phyloP scores from a whole-genome alignment of 2,329 filamentous ascomycete species.

The Aureobasidium pullulans region DNA sequence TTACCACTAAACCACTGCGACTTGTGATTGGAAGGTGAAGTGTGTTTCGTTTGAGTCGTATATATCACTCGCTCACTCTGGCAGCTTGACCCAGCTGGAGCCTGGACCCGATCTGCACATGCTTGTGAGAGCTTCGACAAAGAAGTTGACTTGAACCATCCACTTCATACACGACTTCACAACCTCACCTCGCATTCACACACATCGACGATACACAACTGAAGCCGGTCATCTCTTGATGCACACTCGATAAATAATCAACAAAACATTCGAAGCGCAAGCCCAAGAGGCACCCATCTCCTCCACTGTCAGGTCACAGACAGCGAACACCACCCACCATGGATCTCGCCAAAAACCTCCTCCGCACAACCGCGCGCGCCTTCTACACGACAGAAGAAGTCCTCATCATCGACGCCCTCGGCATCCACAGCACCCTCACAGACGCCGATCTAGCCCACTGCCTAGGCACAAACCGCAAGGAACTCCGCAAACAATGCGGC shows the following conservation, averaged over 20 bases:
- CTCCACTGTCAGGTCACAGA: background rate
- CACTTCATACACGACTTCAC: background rate
- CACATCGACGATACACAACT: background rate
- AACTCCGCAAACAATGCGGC: conserved; percentile 82
- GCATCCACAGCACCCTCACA: conserved; percentile 66
- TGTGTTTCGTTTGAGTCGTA: too few relatives aligned
- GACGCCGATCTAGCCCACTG: conserved; percentile 83
- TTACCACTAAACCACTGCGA: conserved; percentile 15
- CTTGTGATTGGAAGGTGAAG: background rate
- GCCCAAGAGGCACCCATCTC: background rate
- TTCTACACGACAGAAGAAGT: conserved; percentile 84
- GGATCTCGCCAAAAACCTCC: conserved; percentile 66
- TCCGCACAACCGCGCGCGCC: conserved; percentile 77
- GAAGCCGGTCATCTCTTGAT: background rate
- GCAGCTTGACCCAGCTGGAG: background rate
- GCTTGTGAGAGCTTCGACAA: background rate
- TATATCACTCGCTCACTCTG: background rate
- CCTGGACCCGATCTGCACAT: background rate
- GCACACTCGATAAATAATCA: background rate
- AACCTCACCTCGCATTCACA: background rate
- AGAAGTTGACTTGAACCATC: background rate
- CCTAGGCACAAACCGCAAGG: conserved; percentile 83
- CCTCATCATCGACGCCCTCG: conserved; percentile 71
- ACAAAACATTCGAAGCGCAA: background rate
- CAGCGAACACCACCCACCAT: conserved; percentile 20